Percentiles rank a stretch among this genome's conserved stretches.
phyloP scores from a whole-genome alignment of 768 basidiomycete species.

The Peribolospora baueri region DNA sequence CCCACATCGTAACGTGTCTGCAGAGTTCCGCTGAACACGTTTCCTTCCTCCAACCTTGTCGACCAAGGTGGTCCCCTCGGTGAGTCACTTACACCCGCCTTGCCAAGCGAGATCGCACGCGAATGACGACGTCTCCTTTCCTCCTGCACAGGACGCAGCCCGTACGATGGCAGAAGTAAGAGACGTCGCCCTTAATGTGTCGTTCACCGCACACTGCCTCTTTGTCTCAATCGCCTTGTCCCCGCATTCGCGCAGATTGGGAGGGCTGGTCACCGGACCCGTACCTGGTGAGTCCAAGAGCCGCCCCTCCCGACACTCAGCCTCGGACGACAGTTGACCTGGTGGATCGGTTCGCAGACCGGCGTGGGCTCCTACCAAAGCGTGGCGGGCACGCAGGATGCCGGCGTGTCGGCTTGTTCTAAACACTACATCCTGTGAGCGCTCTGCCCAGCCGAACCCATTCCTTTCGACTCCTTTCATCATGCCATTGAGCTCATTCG shows the following conservation, averaged over 20 bases:
- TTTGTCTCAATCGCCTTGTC: too few relatives aligned
- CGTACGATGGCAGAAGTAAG: constrained; percentile 3
- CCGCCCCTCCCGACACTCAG: too few relatives aligned
- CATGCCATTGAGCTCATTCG: neutral
- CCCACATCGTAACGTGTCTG: too few relatives aligned
- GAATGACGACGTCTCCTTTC: too few relatives aligned
- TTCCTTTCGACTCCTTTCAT: neutral
- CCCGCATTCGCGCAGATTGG: neutral
- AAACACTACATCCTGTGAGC: constrained; percentile 38
- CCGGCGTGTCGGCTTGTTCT: constrained; percentile 17
- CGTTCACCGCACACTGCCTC: neutral
- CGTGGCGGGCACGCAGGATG: constrained; percentile 11
- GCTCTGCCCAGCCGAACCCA: neutral
- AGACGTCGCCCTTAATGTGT: neutral
- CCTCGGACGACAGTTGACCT: too few relatives aligned
- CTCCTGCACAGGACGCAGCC: neutral
- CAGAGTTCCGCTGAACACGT: too few relatives aligned
- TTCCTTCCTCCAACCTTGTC: too few relatives aligned
- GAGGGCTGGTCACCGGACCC: constrained; percentile 8
- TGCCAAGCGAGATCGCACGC: too few relatives aligned
- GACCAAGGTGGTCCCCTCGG: too few relatives aligned
- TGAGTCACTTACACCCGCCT: too few relatives aligned
- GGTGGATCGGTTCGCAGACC: neutral
- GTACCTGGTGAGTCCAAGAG: neutral
- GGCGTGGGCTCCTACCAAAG: constrained; percentile 1